phyloP scores from a whole-genome alignment of 805 yeast species.

The Hanseniaspora nectarophila region DNA sequence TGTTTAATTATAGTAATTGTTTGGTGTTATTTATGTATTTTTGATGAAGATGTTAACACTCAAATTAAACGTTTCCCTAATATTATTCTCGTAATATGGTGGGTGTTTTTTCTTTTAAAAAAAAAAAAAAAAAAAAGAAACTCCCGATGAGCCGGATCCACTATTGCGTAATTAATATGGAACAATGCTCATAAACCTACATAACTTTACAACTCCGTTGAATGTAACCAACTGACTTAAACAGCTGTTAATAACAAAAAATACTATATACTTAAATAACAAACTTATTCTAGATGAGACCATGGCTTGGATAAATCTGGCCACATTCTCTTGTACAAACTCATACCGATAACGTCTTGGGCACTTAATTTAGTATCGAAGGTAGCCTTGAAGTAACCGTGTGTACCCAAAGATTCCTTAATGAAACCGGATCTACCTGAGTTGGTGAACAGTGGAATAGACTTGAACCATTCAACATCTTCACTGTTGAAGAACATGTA shows the following conservation, averaged over 20 bases:
- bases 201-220: too few species aligned
- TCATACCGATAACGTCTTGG: slow-evolving; percentile 89
- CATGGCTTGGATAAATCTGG: slow-evolving; percentile 42
- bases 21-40: too few species aligned
- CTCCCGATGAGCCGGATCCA: too few species aligned
- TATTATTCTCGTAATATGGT: too few species aligned
- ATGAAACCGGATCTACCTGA: slow-evolving; percentile 89
- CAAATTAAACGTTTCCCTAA: too few species aligned
- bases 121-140: too few species aligned
- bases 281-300: slow-evolving; percentile 17
- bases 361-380: slow-evolving; percentile 84
- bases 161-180: too few species aligned
- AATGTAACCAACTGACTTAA: not conserved
- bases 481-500: slow-evolving; percentile 93
- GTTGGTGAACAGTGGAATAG: slow-evolving; percentile 84
- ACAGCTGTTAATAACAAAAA: not conserved
- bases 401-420: slow-evolving; percentile 93
- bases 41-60: too few species aligned
- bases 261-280: not conserved
- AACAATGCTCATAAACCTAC: too few species aligned
- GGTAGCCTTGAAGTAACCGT: slow-evolving; percentile 92
- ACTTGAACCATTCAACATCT: slow-evolving; percentile 80
- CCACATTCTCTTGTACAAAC: slow-evolving; percentile 88
- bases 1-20: too few species aligned
- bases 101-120: too few species aligned